Base-by-base conservation (phyloP, 345 rosid species). In the Cardamine resedifolia region DNA sequence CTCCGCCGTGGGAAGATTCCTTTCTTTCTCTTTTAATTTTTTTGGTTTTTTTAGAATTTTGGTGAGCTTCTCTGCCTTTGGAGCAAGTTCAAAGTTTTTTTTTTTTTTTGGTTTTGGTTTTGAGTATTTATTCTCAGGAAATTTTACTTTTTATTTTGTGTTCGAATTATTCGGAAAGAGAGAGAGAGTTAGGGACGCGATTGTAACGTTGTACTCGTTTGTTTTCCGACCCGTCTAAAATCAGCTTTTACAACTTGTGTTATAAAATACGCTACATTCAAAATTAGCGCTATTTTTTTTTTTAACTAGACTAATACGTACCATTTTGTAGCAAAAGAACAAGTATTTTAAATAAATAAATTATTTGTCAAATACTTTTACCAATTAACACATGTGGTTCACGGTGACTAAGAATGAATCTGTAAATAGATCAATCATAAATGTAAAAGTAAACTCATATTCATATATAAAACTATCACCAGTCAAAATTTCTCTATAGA, bases 71-170 rank as follows among this genome's bases (percentile, higher is more conserved):
- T 58, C n/a, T 76, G 64, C 60, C 74, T 75, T 68, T 52, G 58
- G 71, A 70, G 76, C 76, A 70, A 75, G 33, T 71, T 77, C 72
- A 64, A 77, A 71, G 80, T 21, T 70, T 76, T 31, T 48, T 24
- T 31, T 48, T 24, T 50, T 19, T 39, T 30, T 36, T 11, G 6
- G 11, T 50, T 58, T 38, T 24, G 28, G 5, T 11, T 27, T 26
- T 74, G 58, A 67, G 67, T 75, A 67, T 74, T 72, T 74, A 67
- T 74, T 50, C 73, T 74, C 49, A 20, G 5, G 3, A 43, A 51
- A 6, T 8, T 43, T 55, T 39, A 23, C n/a, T 45, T 45, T 65
- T 55, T 20, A 9, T 49, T 31, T 26, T 48, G 2, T 39, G 67
- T 74, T 74, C 78, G 61, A 66, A 58, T 38, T 48, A 65, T 58